Base-by-base conservation (phyloP, 495 filamentous ascomycete species). In the Penicillium maclennaniae region DNA sequence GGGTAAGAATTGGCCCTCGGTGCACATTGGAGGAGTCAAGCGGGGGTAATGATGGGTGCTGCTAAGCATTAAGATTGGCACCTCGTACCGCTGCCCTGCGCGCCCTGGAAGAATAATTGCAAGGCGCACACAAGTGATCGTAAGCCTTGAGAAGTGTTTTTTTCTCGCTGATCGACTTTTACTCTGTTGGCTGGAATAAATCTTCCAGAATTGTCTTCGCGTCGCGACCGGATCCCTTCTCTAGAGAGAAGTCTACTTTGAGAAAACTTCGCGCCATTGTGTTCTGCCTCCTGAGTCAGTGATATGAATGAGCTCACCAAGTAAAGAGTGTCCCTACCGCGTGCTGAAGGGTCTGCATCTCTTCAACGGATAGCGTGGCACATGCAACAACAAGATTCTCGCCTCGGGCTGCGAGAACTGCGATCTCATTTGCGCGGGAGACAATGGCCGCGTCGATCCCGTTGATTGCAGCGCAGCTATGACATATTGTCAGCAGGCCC, bases 381-480 rank as follows among this genome's bases (percentile, higher is more conserved):
- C 88, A 92, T 40, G 81, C 83, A 36, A 79, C 79, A 19, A 89
- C 79, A 39, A 92, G 67, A 59, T 93, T 88, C 62, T 92, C 89
- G 19, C 89, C 88, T 49, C 79, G 80, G 21, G 82, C 83, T 37
- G 83, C 72, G 45, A 95, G 70, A 16, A 82, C 70, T 27, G 87
- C 84, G 20, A 97, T 75, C 43, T 87, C 80, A 46, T 89, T 84
- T 0, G 95, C 93, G 43, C 91, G 82, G 27, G 85, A 68, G 23
- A 97, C 77, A 36, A 97, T 81, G 19, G 80, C 75, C 23, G 70
- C 67, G 37, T 87, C 83, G 20, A 98, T 81, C 19, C 90, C 91
- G 54, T 92, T 95, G 60, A 95, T 82, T 2, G 84, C 83, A 16
- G 89, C 93, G 61, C 89, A 97, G 42, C 80, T 83, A 45, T 48